phyloP scores from a whole-genome alignment of 805 yeast species.

The Teunomyces panamensis region DNA sequence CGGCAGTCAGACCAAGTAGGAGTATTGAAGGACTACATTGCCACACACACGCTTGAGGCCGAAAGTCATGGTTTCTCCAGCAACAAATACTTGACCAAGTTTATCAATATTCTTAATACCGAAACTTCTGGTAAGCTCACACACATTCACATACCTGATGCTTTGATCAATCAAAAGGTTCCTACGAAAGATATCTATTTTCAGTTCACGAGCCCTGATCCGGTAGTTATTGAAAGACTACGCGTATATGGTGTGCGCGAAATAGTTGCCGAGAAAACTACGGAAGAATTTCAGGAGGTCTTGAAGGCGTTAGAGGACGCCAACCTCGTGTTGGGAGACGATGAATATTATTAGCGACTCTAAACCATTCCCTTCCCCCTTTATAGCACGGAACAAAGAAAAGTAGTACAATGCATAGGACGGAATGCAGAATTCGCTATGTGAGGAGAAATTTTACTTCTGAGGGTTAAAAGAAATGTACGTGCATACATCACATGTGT shows the following conservation, averaged over 20 bases:
- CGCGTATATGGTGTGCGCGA: constrained; percentile 33
- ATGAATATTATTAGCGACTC: background rate
- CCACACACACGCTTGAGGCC: constrained; percentile 8
- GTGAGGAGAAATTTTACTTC: too few species aligned
- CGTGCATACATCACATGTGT: too few species aligned
- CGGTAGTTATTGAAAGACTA: constrained; percentile 10
- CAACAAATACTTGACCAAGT: constrained; percentile 30
- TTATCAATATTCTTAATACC: constrained; percentile 22
- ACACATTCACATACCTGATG: constrained; percentile 32
- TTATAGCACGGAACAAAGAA: background rate
- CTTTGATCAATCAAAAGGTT: constrained; percentile 30
- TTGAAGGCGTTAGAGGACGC: background rate
- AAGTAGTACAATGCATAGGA: background rate
- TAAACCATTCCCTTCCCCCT: background rate
- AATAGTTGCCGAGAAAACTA: constrained; percentile 17
- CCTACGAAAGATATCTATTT: constrained; percentile 33
- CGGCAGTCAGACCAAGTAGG: constrained; percentile 15
- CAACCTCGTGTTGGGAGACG: background rate
- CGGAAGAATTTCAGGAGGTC: background rate
- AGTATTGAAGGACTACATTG: constrained; percentile 17
- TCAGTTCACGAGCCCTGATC: constrained; percentile 14
- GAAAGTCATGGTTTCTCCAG: constrained; percentile 9
- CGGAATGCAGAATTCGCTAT: too few species aligned
- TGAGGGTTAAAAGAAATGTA: too few species aligned
- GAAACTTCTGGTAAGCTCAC: constrained; percentile 12